phyloP scores from a whole-genome alignment of 108 stramenopile genomes.

The Fistulifera pelliculosa region DNA sequence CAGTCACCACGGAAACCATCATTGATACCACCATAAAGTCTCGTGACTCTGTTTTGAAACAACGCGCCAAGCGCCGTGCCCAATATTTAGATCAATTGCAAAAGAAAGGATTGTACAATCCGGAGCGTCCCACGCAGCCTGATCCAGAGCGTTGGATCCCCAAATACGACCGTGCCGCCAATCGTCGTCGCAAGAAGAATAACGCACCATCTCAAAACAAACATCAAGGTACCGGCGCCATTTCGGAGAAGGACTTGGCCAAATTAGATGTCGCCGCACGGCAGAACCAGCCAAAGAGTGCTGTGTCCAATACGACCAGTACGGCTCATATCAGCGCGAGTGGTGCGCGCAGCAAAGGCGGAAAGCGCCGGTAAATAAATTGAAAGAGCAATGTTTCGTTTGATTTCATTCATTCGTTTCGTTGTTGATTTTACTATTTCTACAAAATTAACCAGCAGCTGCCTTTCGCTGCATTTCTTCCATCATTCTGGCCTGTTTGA shows the following conservation, averaged over 20 bases:
- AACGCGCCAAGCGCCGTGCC: constrained; percentile 50
- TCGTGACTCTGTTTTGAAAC: constrained; percentile 52
- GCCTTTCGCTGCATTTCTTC: constrained; percentile 2
- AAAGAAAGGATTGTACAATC: constrained; percentile 58
- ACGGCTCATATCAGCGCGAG: constrained; percentile 36
- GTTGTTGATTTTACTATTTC: no score
- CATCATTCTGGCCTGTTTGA: constrained; percentile 31
- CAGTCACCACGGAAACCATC: constrained; percentile 22
- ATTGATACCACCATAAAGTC: constrained; percentile 5
- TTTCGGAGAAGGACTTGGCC: constrained; percentile 75
- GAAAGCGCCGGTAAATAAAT: no score
- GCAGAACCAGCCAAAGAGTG: constrained; percentile 29
- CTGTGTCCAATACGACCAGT: constrained; percentile 17
- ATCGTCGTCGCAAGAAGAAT: constrained; percentile 56
- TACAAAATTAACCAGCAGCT: background rate
- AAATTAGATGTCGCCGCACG: constrained; percentile 89
- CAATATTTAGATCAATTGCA: constrained; percentile 53
- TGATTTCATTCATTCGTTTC: no score
- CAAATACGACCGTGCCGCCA: constrained; percentile 81
- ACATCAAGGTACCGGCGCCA: constrained; percentile 75
- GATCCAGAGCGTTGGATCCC: constrained; percentile 97
- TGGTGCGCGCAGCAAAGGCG: background rate
- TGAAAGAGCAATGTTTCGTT: no score
- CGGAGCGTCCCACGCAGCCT: constrained; percentile 69
- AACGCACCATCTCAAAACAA: constrained; percentile 23